Evolutionary conservation across 2,329 filamentous ascomycete species (phyloP).

Genomic region (Dactylellina sp.): DNA sequence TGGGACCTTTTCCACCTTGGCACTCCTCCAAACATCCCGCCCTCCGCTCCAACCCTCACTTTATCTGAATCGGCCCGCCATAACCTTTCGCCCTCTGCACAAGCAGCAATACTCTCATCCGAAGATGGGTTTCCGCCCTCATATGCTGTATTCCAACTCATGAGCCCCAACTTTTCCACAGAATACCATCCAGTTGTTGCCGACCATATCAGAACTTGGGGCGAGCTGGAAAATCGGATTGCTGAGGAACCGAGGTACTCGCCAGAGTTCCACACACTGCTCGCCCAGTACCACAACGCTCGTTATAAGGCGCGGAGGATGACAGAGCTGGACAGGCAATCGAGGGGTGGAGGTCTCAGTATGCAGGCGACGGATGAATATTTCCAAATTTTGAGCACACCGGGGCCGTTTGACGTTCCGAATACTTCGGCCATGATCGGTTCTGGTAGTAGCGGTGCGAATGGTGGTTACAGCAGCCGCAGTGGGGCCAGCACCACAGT

Average conservation of each 20-base stretch:
- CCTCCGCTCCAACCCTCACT: constrained; percentile 15
- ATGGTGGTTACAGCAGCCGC: background rate
- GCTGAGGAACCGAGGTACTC: constrained; percentile 46
- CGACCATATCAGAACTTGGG: constrained; percentile 50
- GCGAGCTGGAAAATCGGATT: constrained; percentile 40
- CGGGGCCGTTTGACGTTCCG: constrained; percentile 44
- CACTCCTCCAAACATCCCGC: constrained; percentile 24
- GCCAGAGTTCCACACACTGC: constrained; percentile 38
- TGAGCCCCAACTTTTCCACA: constrained; percentile 49
- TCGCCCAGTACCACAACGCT: constrained; percentile 53
- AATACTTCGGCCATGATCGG: constrained; percentile 5
- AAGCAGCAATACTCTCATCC: constrained; percentile 24
- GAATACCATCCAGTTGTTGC: constrained; percentile 51
- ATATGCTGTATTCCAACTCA: constrained; percentile 42
- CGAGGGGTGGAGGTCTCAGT: constrained; percentile 35
- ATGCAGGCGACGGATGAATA: constrained; percentile 40
- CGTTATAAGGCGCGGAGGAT: constrained; percentile 51
- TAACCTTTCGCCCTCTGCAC: constrained; percentile 35
- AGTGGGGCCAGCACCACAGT: constrained; percentile 2
- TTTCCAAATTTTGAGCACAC: constrained; percentile 36
- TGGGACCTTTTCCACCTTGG: constrained; percentile 53
- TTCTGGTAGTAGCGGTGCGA: constrained; percentile 7
- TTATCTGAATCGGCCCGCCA: constrained; percentile 40
- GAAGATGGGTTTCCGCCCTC: constrained; percentile 51
- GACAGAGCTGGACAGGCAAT: constrained; percentile 55